These are phyloP conservation scores for Wickerhamomyces mucosus DNA, from an alignment of 805 yeast species.

Conservation along the genomic window DNA sequence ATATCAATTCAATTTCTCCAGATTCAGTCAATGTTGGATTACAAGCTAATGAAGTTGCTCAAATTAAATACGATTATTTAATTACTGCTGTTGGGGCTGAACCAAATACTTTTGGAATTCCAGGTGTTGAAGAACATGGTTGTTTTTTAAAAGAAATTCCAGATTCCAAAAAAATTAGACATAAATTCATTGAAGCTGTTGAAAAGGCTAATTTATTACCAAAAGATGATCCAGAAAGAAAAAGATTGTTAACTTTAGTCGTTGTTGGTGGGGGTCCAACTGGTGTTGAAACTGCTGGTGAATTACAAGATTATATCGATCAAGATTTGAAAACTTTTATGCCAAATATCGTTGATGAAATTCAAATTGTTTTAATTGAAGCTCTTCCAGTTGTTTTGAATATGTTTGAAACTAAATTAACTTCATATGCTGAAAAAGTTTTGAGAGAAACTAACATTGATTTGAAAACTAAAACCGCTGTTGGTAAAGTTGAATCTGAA, in stretches of 20 bases:
- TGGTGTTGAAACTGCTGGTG: conserved; percentile 96
- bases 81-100: conserved; percentile 91
- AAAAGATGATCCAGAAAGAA: conserved; percentile 69
- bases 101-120: conserved; percentile 88
- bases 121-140: conserved; percentile 81
- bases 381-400: conserved; percentile 81
- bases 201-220: conserved; percentile 85
- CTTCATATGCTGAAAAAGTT: conserved; percentile 33
- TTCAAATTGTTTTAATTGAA: conserved; percentile 79
- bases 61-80: conserved; percentile 67
- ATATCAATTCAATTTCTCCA: conserved; percentile 27
- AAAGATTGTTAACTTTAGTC: conserved; percentile 74
- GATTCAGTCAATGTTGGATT: conserved; percentile 23
- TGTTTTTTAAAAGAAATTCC: conserved; percentile 82
- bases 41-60: conserved; percentile 30
- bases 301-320: conserved; percentile 86
- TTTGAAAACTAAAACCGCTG: conserved; percentile 79
- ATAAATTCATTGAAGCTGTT: conserved; percentile 72
- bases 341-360: conserved; percentile 79
- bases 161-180: conserved; percentile 76
- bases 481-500: conserved; percentile 71
- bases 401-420: conserved; percentile 35
- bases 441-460: conserved; percentile 48
- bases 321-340: conserved; percentile 83
- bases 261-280: conserved; percentile 99